phyloP scores from a whole-genome alignment of 2,329 filamentous ascomycete species.

The Phialophora tarda region DNA sequence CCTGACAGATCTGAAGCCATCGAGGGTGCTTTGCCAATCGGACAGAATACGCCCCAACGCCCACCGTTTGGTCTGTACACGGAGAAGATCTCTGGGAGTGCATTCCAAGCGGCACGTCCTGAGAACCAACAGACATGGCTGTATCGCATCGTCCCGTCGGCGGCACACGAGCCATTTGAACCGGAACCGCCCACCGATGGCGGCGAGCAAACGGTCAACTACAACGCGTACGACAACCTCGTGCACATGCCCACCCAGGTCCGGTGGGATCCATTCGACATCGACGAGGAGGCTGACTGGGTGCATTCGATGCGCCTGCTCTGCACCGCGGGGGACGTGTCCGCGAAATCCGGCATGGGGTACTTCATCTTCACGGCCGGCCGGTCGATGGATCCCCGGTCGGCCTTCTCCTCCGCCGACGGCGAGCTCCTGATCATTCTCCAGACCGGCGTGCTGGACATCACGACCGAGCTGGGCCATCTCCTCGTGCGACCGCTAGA shows the following conservation, averaged over 20 bases:
- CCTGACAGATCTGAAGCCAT: conserved; percentile 73
- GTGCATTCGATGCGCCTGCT: conserved; percentile 72
- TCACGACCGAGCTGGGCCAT: conserved; percentile 65
- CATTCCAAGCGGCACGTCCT: conserved; percentile 71
- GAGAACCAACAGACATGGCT: conserved; percentile 75
- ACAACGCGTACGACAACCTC: conserved; percentile 6
- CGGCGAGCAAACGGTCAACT: conserved; percentile 37
- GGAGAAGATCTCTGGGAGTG: conserved; percentile 75
- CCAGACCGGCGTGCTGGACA: conserved; percentile 72
- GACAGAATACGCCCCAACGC: conserved; percentile 80
- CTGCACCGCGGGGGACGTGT: conserved; percentile 78
- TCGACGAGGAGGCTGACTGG: conserved; percentile 70
- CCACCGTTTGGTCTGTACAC: conserved; percentile 78
- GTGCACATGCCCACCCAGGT: conserved; percentile 74
- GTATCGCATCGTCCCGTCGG: conserved; percentile 70
- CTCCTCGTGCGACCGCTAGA: conserved; percentile 76
- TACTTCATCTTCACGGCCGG: conserved; percentile 81
- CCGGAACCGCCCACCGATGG: conserved; percentile 54
- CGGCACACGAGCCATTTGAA: conserved; percentile 59
- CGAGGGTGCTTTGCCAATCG: conserved; percentile 74
- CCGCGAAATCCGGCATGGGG: conserved; percentile 76
- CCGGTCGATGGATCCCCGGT: conserved; percentile 71
- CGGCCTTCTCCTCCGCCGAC: conserved; percentile 83
- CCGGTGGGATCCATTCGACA: conserved; percentile 77
- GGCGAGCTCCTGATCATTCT: conserved; percentile 78